Evolutionary conservation across 495 filamentous ascomycete species (phyloP).

Genomic region (Aspergillus funiculosus): DNA sequence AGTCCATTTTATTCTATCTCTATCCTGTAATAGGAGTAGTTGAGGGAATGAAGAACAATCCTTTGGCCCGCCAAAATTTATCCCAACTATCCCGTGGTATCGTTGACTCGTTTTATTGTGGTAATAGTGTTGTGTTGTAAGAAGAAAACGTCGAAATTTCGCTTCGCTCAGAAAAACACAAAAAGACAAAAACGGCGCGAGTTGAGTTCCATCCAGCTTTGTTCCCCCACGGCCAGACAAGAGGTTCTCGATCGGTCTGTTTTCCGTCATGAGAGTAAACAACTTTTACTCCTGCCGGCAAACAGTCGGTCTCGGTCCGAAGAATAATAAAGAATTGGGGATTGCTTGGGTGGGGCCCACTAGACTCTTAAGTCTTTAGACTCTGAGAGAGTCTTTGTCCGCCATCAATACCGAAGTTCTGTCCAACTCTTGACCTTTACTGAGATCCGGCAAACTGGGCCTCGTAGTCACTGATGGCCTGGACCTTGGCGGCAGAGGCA

Average conservation of each 20-base stretch:
- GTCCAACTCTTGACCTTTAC: conserved; percentile 8
- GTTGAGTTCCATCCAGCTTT: conserved; percentile 2
- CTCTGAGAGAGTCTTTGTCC: no score
- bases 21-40: conserved; percentile 19
- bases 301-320: conserved; percentile 11
- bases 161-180: conserved; percentile 10
- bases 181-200: conserved; percentile 1
- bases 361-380: neutral
- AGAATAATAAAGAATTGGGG: neutral
- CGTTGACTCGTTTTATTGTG: conserved; percentile 28
- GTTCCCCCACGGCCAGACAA: neutral
- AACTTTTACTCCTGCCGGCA: conserved; percentile 1
- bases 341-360: conserved; percentile 1
- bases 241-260: conserved; percentile 3
- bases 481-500: conserved; percentile 67
- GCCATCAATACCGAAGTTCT: neutral
- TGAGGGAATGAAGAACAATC: conserved; percentile 16
- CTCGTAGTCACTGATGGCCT: conserved; percentile 70
- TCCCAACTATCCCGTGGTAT: conserved; percentile 33
- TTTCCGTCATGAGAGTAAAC: conserved; percentile 4
- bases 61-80: conserved; percentile 21
- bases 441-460: conserved; percentile 35
- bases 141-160: neutral
- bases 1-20: conserved; percentile 17
- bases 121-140: conserved; percentile 20